Base-by-base conservation (phyloP, 371 early-diverging fungal species). In the Polyrhizophydium stewartii region DNA sequence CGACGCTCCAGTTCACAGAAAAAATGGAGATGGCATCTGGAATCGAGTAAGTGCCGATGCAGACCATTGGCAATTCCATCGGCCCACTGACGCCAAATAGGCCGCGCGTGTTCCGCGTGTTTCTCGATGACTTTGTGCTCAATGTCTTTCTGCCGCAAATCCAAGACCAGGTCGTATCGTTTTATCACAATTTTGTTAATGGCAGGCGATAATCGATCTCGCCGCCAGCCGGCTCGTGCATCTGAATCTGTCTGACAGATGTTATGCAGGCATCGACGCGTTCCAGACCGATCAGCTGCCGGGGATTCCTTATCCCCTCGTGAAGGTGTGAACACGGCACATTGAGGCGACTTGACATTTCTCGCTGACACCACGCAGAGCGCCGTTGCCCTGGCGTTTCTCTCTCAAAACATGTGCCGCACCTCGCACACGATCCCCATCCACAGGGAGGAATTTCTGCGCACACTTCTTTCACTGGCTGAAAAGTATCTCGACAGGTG, bases 401-500 rank as follows among this genome's bases (percentile, higher is more conserved):
- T 89, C 5, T 75, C 88, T 24, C 86, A 88, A 73, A 83, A 81
- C 40, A 73, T 91, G 62, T 87, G 87, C 58, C 72, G 83, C 10
- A 85, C 89, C 32, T 76, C 92, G 63, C 85, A 81, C 55, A 69
- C 70, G 9, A 83, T 94, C 71, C 89, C 91, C 31, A 86, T 86
- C 51, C 90, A 91, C 67, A 78, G 84, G 5, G 84, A 86, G 13
- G 93, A 93, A 69, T 89, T 87, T 65, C 75, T 90, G 65, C 76
- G 80, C n/a, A 86, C 91, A 72, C 78, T 92, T 55, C 87, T 91
- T 61, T 79, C 85, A 57, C 79, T 92, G 6, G 58, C 89, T 22
- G 65, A 83, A 37, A 87, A 85, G 58, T 93, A 84, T 65, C 88
- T 86, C 61, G 94, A 93, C 50, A 87, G 86, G 68, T 89, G 90